Base-by-base conservation (phyloP, 1,284 basidiomycete species). In the Afroboletus lepidellus region DNA sequence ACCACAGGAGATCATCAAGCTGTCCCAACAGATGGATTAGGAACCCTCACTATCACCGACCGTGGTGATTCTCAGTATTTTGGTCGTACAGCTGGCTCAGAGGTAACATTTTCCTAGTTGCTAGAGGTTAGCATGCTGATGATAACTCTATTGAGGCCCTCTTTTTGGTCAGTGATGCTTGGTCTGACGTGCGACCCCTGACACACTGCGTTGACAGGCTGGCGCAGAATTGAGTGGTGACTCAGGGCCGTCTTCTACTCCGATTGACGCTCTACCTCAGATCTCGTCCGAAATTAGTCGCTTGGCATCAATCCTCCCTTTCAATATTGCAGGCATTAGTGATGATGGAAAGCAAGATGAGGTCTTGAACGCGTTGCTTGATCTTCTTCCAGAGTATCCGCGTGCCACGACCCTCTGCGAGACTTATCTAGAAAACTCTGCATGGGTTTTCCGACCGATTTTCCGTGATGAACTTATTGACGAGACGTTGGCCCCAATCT, bases 41-140 rank as follows among this genome's bases (percentile, higher is more conserved):
- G 84, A 1, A 85, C 84, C 7, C 70, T 86, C 44, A 84, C 81
- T 1, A 76, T 86, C 30, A 80, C 79, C 6, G 80, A 83, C 52
- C 71, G 74, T 41, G 84, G 83, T 7, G 80, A 81, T 61, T 80
- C 77, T n/a, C 83, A 81, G 59, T 86, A 86, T 63, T 85, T 83
- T 59, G 84, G 84, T n/a, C 79, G 80, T 37, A 82, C 84, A 39
- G 82, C 77, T n/a, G 83, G 81, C 27, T 76, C 81, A 30, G 81
- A 75, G 65, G 74, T 68, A 46, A 51, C 23, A 3, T 18, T 46
- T n/a, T 20, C 8, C 29, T 41, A 23, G 30, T 27, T 2, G 53
- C 2, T 33, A 15, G 12, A 37, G 11, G 12, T 43, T 20, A 13
- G 8, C 13, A 36, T 16, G 15, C 49, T 62, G 39, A 69, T 51